Conservation (phyloP, 2,329 filamentous ascomycete species). For the Aspergillus viridinutans region DNA sequence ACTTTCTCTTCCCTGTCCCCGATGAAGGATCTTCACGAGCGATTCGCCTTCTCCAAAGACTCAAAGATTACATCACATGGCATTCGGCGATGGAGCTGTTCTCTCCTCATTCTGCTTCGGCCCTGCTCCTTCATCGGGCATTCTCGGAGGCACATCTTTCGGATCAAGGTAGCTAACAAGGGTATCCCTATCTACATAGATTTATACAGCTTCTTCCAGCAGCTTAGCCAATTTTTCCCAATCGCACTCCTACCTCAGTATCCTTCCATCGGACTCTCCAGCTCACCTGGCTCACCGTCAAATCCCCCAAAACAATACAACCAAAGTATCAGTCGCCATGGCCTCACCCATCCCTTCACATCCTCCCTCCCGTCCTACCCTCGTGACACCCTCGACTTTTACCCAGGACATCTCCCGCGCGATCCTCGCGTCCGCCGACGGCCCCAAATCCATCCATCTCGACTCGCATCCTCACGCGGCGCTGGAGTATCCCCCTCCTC, state of each 20-base stretch:
- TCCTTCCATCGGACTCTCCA: neutral
- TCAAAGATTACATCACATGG: neutral
- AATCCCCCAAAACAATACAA: neutral
- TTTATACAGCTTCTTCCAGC: neutral
- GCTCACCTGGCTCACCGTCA: neutral
- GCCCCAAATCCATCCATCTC: slow-evolving; percentile 28
- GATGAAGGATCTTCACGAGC: neutral
- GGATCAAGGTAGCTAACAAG: neutral
- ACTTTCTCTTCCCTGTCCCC: neutral
- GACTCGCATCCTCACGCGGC: slow-evolving; percentile 22
- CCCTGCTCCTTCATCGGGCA: neutral
- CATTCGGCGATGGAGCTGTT: neutral
- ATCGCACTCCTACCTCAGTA: neutral
- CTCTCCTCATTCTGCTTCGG: neutral
- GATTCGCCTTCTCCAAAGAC: neutral
- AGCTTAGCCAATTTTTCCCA: neutral
- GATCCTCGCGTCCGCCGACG: slow-evolving; percentile 32
- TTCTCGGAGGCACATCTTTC: neutral
- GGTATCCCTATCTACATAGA: neutral
- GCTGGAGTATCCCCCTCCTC: slow-evolving; percentile 24
- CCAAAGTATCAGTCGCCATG: slow-evolving; percentile 10
- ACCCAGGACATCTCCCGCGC: slow-evolving; percentile 38
- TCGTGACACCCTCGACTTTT: slow-evolving; percentile 23
- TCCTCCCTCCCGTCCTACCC: slow-evolving; percentile 15
- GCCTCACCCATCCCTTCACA: slow-evolving; percentile 13